phyloP scores from a whole-genome alignment of 768 basidiomycete genomes.

The Panellus pusillus region DNA sequence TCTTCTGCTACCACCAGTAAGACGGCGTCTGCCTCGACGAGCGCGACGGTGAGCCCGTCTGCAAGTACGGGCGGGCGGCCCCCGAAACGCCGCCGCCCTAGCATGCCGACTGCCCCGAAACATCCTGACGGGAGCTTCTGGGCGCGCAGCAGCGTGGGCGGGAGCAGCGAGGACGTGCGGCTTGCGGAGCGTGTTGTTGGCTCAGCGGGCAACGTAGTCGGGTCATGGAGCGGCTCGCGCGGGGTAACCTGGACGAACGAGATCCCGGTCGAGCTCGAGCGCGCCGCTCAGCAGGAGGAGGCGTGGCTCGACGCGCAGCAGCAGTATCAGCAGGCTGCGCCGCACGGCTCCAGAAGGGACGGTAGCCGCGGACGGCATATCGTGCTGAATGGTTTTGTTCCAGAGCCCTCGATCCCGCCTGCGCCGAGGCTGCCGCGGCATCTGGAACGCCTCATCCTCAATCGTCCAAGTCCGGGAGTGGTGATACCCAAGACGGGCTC shows the following conservation, averaged over 20 bases:
- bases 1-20: conserved; percentile 33
- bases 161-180: conserved; percentile 18
- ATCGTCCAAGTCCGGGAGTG: conserved; percentile 36
- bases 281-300: conserved; percentile 86
- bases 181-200: conserved; percentile 9
- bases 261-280: conserved; percentile 75
- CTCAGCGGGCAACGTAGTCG: not conserved
- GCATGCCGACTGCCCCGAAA: conserved; percentile 1
- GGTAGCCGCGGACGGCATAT: conserved; percentile 25
- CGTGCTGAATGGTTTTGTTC: conserved; percentile 38
- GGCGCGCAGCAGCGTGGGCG: conserved; percentile 17
- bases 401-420: conserved; percentile 80
- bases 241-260: conserved; percentile 67
- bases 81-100: conserved; percentile 6
- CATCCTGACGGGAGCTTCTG: conserved; percentile 23
- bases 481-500: conserved; percentile 29
- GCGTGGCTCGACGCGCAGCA: conserved; percentile 53
- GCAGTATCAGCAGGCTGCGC: conserved; percentile 17
- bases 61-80: conserved; percentile 5
- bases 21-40: conserved; percentile 1
- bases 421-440: conserved; percentile 89
- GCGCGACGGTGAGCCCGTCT: conserved; percentile 12
- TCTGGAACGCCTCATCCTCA: conserved; percentile 92
- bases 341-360: conserved; percentile 27
- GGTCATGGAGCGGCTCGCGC: conserved; percentile 36